phyloP scores from a whole-genome alignment of 2,329 filamentous ascomycete genomes.

The Chaetothyriales sp. region DNA sequence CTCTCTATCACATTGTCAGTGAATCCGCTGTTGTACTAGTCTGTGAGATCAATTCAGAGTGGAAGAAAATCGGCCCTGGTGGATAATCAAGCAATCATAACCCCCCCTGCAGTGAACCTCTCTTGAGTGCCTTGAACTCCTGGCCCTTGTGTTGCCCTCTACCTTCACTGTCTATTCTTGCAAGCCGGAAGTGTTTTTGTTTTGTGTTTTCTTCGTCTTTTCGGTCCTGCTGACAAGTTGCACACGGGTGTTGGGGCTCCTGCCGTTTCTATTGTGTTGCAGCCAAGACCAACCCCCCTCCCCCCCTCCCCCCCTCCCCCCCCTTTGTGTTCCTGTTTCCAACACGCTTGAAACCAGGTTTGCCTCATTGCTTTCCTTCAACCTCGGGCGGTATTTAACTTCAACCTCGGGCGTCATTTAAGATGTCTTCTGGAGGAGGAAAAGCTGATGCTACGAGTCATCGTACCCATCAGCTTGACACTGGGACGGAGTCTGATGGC shows the following conservation, averaged over 20 bases:
- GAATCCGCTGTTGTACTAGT: background rate
- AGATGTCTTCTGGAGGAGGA: background rate
- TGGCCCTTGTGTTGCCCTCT: background rate
- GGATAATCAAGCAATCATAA: no score
- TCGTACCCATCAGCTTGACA: background rate
- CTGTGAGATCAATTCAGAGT: background rate
- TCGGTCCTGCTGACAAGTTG: background rate
- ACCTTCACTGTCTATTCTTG: background rate
- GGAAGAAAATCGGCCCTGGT: background rate
- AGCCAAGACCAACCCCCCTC: background rate
- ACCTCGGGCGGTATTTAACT: background rate
- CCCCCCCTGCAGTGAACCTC: no score
- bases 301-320: no score
- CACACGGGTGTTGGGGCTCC: background rate
- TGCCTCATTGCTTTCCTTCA: background rate
- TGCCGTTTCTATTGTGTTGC: constrained; percentile 2
- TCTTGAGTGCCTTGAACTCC: background rate
- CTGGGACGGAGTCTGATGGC: background rate
- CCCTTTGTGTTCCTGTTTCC: background rate
- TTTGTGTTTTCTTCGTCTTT: no score
- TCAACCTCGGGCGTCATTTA: background rate
- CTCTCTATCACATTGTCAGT: background rate
- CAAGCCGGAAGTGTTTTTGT: background rate
- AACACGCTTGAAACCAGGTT: background rate
- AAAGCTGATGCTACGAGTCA: background rate